These are phyloP conservation scores for Amanita pseudoporphyria DNA, from an alignment of 768 basidiomycete species.

Conservation along the genomic window DNA sequence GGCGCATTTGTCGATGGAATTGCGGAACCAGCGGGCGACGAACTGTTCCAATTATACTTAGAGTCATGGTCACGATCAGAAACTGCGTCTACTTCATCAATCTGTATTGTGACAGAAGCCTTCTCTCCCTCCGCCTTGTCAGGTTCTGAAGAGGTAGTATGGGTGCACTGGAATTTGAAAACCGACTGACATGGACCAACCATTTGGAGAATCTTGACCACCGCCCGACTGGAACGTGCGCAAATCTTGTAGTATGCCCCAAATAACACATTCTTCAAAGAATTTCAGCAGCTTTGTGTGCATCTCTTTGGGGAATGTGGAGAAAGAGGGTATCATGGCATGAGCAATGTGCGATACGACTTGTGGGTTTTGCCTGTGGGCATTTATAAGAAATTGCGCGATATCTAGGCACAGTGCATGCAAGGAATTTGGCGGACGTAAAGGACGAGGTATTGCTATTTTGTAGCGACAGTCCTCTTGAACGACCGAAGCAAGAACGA, in stretches of 20 bases:
- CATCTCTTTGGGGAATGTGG: conserved; percentile 57
- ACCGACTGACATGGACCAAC: neutral
- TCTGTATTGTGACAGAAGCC: conserved; percentile 48
- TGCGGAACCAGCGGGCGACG: conserved; percentile 9
- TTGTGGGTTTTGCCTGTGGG: conserved; percentile 40
- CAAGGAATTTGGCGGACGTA: conserved; percentile 65
- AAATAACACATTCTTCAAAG: conserved; percentile 55
- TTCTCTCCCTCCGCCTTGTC: conserved; percentile 10
- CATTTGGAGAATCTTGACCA: neutral
- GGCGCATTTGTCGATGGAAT: conserved; percentile 44
- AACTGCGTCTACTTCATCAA: conserved; percentile 38
- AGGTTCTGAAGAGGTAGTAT: neutral
- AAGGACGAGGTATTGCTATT: conserved; percentile 46
- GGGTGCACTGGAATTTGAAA: neutral
- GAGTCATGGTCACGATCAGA: conserved; percentile 7
- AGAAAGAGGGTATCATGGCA: conserved; percentile 67
- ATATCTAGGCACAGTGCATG: conserved; percentile 66
- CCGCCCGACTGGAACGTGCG: conserved; percentile 21
- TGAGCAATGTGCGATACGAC: conserved; percentile 52
- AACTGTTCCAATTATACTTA: conserved; percentile 21
- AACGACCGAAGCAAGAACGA: conserved; percentile 52
- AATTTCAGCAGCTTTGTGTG: conserved; percentile 53
- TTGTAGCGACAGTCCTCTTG: conserved; percentile 66
- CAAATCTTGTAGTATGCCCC: conserved; percentile 42
- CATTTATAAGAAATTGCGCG: conserved; percentile 53